Percentiles rank a stretch among this genome's conserved stretches.
Conservation (phyloP, 2,329 filamentous ascomycete species). For the Epichloe aotearoae region DNA sequence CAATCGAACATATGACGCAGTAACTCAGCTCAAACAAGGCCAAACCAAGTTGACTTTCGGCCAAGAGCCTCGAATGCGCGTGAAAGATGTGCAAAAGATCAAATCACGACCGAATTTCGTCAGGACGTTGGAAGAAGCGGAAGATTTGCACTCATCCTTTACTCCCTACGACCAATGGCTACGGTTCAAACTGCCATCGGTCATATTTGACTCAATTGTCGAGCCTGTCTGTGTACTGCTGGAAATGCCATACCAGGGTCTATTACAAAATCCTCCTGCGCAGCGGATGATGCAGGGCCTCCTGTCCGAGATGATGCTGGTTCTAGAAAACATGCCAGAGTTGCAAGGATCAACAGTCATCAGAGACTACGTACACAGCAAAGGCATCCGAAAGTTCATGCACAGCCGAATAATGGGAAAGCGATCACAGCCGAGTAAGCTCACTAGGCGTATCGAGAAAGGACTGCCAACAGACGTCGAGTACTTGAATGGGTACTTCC, state of each 20-base stretch:
- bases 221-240: conserved; percentile 73
- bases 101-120: conserved; percentile 12
- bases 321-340: conserved; percentile 66
- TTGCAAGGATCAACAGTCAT: conserved; percentile 47
- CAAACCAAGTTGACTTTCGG: conserved; percentile 17
- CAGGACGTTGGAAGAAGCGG: conserved; percentile 9
- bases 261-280: conserved; percentile 54
- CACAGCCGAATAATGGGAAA: conserved; percentile 24
- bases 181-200: conserved; percentile 61
- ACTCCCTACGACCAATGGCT: conserved; percentile 36
- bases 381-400: conserved; percentile 47
- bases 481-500: conserved; percentile 80
- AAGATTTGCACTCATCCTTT: conserved; percentile 12
- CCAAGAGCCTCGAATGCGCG: conserved; percentile 7
- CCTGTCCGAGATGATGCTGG: conserved; percentile 57
- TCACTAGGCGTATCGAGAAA: conserved; percentile 51
- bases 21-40: conserved; percentile 24
- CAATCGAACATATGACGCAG: conserved; percentile 25
- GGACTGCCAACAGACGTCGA: conserved; percentile 62
- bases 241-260: conserved; percentile 58
- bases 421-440: conserved; percentile 43
- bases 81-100: conserved; percentile 9
- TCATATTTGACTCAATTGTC: conserved; percentile 63
- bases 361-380: conserved; percentile 39
- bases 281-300: conserved; percentile 56